Evolutionary conservation across 768 basidiomycete species (phyloP).

Genomic region (Ramaria sp.): DNA sequence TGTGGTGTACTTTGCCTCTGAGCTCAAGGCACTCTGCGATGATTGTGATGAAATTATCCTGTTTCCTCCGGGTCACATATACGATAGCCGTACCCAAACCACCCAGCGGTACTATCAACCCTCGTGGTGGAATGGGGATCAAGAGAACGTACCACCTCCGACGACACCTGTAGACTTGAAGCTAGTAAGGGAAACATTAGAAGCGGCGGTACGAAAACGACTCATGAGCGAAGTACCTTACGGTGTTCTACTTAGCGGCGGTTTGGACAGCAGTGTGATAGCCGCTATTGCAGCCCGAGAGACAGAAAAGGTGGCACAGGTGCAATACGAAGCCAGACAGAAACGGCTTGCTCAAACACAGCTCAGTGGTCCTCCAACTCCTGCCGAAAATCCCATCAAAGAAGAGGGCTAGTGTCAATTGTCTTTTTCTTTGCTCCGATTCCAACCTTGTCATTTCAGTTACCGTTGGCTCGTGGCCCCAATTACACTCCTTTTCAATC

Average conservation of each 20-base stretch:
- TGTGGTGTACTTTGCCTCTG: constrained; percentile 85
- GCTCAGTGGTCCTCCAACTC: constrained; percentile 47
- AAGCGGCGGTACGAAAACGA: constrained; percentile 87
- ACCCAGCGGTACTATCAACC: constrained; percentile 82
- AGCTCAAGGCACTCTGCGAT: constrained; percentile 82
- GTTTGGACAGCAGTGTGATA: constrained; percentile 91
- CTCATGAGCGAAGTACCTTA: constrained; percentile 99
- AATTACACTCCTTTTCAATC: constrained; percentile 95
- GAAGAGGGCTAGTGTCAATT: constrained; percentile 39
- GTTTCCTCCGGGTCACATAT: constrained; percentile 96
- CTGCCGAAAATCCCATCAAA: constrained; percentile 27
- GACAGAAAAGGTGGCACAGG: constrained; percentile 81
- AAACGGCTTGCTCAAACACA: constrained; percentile 38
- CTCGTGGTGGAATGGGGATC: constrained; percentile 81
- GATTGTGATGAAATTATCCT: constrained; percentile 92
- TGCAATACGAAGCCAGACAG: constrained; percentile 63
- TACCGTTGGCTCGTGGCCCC: constrained; percentile 83
- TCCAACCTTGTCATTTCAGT: constrained; percentile 26
- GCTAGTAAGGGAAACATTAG: constrained; percentile 68
- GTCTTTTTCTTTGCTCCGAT: not conserved
- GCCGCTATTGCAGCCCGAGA: constrained; percentile 91
- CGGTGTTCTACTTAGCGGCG: constrained; percentile 91
- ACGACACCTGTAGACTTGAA: constrained; percentile 52
- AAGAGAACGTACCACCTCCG: constrained; percentile 50
- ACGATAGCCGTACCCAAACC: constrained; percentile 71